Evolutionary conservation across 1,284 basidiomycete species (phyloP).

Genomic region (Boletus calvinii): DNA sequence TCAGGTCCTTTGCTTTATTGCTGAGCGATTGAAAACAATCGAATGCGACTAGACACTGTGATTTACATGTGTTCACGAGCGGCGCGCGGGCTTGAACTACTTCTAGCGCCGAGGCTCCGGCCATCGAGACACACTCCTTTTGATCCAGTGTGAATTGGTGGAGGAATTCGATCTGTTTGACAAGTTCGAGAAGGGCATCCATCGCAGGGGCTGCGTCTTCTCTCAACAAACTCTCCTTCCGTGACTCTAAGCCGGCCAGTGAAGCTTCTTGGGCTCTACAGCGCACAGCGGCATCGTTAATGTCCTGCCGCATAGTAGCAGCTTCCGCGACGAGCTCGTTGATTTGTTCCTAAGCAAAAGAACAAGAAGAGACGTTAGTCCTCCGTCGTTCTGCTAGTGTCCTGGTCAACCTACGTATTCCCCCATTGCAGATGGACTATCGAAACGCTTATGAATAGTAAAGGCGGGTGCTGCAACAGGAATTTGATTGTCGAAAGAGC

Average conservation of each 20-base stretch:
- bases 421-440: too few relatives aligned
- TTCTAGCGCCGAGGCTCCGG: conserved; percentile 5
- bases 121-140: neutral
- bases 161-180: conserved; percentile 12
- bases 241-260: neutral
- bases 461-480: too few relatives aligned
- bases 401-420: too few relatives aligned
- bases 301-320: too few relatives aligned
- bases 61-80: conserved; percentile 11
- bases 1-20: too few relatives aligned
- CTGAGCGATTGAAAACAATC: conserved; percentile 6
- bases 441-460: too few relatives aligned
- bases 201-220: conserved; percentile 9
- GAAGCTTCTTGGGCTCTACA: conserved; percentile 1
- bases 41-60: conserved; percentile 10
- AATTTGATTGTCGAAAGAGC: too few relatives aligned
- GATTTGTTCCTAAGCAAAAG: too few relatives aligned
- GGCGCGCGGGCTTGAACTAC: neutral
- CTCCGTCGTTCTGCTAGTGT: too few relatives aligned
- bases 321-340: too few relatives aligned
- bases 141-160: conserved; percentile 1
- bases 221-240: conserved; percentile 5
- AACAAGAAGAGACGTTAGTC: too few relatives aligned
- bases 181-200: conserved; percentile 15
- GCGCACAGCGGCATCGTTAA: neutral